Evolutionary conservation across 208 protist genomes (phyloP).

Genomic region (Crithidia thermophila): DNA sequence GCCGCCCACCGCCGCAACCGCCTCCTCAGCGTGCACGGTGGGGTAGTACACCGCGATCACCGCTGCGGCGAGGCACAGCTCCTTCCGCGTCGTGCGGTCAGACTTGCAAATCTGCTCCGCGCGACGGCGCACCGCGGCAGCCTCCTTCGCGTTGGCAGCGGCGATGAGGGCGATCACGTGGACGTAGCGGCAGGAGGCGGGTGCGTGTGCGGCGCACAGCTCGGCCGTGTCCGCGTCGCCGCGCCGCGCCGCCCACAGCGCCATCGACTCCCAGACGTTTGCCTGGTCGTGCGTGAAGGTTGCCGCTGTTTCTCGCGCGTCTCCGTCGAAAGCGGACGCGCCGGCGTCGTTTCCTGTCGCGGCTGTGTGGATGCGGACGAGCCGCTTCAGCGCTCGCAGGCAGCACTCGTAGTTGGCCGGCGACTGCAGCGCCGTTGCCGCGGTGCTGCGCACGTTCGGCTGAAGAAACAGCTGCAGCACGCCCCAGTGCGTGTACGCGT

Average conservation of each 20-base stretch:
- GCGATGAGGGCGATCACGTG: slow-evolving; percentile 35
- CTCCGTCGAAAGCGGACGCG: neutral
- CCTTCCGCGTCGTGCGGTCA: slow-evolving; percentile 29
- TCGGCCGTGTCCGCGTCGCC: slow-evolving; percentile 20
- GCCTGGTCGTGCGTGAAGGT: slow-evolving; percentile 23
- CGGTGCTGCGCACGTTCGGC: slow-evolving; percentile 4
- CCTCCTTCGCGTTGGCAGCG: slow-evolving; percentile 7
- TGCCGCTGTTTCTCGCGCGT: neutral
- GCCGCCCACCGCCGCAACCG: too few species aligned
- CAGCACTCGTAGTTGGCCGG: slow-evolving; percentile 24
- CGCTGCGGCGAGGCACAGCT: slow-evolving; percentile 39
- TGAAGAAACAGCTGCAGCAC: slow-evolving; percentile 31
- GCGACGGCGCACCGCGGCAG: neutral
- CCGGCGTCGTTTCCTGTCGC: too few species aligned
- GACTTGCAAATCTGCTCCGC: slow-evolving; percentile 17
- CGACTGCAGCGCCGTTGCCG: slow-evolving; percentile 10
- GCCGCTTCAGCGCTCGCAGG: slow-evolving; percentile 14
- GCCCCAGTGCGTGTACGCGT: slow-evolving; percentile 37
- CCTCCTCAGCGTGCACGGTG: too few species aligned
- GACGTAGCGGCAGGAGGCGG: slow-evolving; percentile 35
- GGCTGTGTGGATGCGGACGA: slow-evolving; percentile 1
- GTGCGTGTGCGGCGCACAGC: slow-evolving; percentile 34
- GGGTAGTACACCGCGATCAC: slow-evolving; percentile 17
- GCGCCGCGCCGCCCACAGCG: slow-evolving; percentile 39
- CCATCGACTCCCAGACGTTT: slow-evolving; percentile 36